Percentiles rank a stretch among this genome's conserved stretches.
These are phyloP conservation scores for Platanus orientalis DNA, from an alignment of 164 flowering plant species.

Conservation along the genomic window DNA sequence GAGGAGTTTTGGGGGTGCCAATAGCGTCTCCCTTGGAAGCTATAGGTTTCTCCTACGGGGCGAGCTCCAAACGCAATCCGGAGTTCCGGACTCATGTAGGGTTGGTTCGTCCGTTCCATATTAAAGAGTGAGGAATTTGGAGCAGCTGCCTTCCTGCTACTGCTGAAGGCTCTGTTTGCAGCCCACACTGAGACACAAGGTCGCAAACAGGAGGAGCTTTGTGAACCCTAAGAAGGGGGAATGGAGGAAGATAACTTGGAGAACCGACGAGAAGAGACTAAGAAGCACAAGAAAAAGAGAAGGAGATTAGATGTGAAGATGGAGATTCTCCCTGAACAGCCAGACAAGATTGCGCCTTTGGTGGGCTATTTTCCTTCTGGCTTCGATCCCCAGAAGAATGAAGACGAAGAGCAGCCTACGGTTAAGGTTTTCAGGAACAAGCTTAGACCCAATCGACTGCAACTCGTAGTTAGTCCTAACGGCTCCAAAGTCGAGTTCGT, in stretches of 20 bases:
- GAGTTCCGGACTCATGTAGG: too few species aligned
- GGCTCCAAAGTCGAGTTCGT: slow-evolving; percentile 51
- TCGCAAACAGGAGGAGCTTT: too few species aligned
- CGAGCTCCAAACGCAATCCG: too few species aligned
- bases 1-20: too few species aligned
- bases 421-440: slow-evolving; percentile 34
- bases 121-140: too few species aligned
- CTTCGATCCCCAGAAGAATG: slow-evolving; percentile 20
- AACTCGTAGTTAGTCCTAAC: slow-evolving; percentile 62
- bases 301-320: slow-evolving; percentile 20
- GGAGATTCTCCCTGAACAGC: slow-evolving; percentile 21
- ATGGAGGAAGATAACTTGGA: not conserved
- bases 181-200: too few species aligned
- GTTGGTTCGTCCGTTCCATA: too few species aligned
- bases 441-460: slow-evolving; percentile 28
- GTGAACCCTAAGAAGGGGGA: not conserved
- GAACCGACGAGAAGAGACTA: not conserved
- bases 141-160: too few species aligned
- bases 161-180: too few species aligned
- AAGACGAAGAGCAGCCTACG: not conserved
- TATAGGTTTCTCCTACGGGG: too few species aligned
- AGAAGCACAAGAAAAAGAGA: slow-evolving; percentile 17
- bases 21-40: too few species aligned
- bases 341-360: slow-evolving; percentile 36
- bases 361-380: slow-evolving; percentile 58